Base-by-base conservation (phyloP, 331 rosid genomes). In the Acacia concinna region DNA sequence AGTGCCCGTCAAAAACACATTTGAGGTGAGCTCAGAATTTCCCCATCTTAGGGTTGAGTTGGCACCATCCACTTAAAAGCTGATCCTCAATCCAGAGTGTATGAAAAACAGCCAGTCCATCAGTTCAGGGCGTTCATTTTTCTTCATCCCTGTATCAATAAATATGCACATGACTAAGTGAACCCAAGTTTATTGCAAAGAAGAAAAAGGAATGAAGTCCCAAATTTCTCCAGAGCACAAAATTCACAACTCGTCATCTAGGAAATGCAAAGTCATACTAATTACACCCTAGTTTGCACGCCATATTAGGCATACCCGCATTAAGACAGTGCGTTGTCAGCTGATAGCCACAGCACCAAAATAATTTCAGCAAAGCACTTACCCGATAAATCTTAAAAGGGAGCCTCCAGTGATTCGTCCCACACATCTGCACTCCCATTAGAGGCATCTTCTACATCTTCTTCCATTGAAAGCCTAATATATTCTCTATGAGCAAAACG, bases 361-460 rank as follows among this genome's bases (percentile, higher is more conserved):
- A 64, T 51, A 51, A 74, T 23, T 56, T 64, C 69, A 85, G 84
- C 84, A 1, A 77, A 63, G 68, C 63, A 40, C 83, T 84, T 90
- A 94, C 98, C 86, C 51, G 30, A 80, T 75, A 63, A 71, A 87
- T 81, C 78, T 91, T 85, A 93, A 85, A 93, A 93, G 78, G 99
- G 99, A 69, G 99, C 97, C 86, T 96, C 99, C n/a, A 96, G 90
- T 34, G 99, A 96, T 79, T 96, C 99, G 75, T 93, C 99, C 99
- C 99, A 96, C 82, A 91, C 97, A 85, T 96, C 99, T 21, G 98
- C 98, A 80, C 99, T 96, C 71, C 99, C 99, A 57, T 96, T 96
- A 70, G 99, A 96, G 83, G 87, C 99, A 81, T 96, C 99, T 90
- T 96, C 99, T 75, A 93, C 99, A 80, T 96, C 99, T 90, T 96